Base-by-base conservation (phyloP, 495 filamentous ascomycete genomes). In the Aspergillus saccharolyticus region DNA sequence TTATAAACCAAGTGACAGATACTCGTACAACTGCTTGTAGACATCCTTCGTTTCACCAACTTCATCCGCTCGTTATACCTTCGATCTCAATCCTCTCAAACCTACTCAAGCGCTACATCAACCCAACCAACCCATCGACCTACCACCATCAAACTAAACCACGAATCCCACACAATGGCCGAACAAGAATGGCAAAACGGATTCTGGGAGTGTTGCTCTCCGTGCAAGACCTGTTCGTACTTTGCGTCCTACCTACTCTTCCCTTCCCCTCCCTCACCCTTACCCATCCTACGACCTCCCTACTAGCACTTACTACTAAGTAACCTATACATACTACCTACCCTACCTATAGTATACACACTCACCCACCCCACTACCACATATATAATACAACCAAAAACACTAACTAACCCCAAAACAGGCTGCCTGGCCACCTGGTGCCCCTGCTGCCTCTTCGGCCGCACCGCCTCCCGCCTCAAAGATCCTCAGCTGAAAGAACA, bases 371-470 rank as follows among this genome's bases (percentile, higher is more conserved):
- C 12, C 2, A 12, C 12, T n/a, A 33, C 8, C 22, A 14, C 45
- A 22, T 16, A 20, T 6, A 25, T 5, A 24, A 24, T 12, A 25
- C 46, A 16, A 25, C 18, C 20, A 14, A 42, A 20, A 15, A 19
- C n/a, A 44, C 53, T 62, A 57, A 61, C 53, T 53, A 43, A 43
- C 21, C n/a, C 51, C 43, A 47, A 33, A 39, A 14, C 42, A 73
- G 68, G 79, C 68, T 54, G 75, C 22, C 56, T 77, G 33, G 67
- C 66, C 42, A 76, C 63, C 49, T 85, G 69, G 63, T 76, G 77
- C 54, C 78, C 82, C 21, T 86, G 83, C 66, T 65, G 82, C 61
- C 64, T 78, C 25, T 74, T 80, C 59, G 82, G 82, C 55, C 74
- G 77, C 54, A 79, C 76, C n/a, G 56, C 69, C 39, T 66, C 75